Evolutionary conservation across 352 stramenopile genomes (phyloP), one percentile per base, ranked within the genome.

Genomic region (Pythium volutum): DNA sequence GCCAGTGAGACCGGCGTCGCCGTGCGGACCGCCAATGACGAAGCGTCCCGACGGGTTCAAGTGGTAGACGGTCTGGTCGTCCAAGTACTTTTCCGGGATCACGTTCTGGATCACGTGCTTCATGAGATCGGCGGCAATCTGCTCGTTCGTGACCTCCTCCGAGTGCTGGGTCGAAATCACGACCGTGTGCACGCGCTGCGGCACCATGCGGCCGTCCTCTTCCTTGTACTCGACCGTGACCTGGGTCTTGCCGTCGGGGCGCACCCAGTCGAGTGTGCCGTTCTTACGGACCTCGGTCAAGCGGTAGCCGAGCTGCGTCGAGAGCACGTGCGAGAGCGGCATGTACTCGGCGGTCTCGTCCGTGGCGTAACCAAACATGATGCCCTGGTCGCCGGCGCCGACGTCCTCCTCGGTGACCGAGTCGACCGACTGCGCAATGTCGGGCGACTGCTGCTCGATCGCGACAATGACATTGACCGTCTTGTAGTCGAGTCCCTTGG

Each of bases 101-200:
- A 99, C 97, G 3, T 91, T 87, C 75, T 98, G 97, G 66, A 99
- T 98, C 12, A 99, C 97, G 78, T 99, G 91, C 81, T 99, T 98
- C 88, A 99, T 98, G 6, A 99, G 84, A 71, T 99, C 96, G 16
- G 89, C 83, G 14, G 87, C 80, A 73, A 99, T 99, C 74, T 99
- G 97, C 74, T 99, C 97, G 74, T 99, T 98, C 43, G 87, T 97
- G 23, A 99, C 96, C 43, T 98, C 95, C 60, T 99, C 96, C 70
- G 94, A 93, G 84, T 99, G 98, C 85, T 99, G 98, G 43, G 96
- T 99, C 47, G 97, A 99, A 76, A 99, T 99, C 47, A 99, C 96
- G 54, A 99, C 87, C 20, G 97, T 99, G 88, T 99, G 97, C 53
- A 99, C 97, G 66, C 96, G 90, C 73, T 97, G 86, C 10, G 98